phyloP scores from a whole-genome alignment of 306 rosid species.

The Sphenostylis stenocarpa region DNA sequence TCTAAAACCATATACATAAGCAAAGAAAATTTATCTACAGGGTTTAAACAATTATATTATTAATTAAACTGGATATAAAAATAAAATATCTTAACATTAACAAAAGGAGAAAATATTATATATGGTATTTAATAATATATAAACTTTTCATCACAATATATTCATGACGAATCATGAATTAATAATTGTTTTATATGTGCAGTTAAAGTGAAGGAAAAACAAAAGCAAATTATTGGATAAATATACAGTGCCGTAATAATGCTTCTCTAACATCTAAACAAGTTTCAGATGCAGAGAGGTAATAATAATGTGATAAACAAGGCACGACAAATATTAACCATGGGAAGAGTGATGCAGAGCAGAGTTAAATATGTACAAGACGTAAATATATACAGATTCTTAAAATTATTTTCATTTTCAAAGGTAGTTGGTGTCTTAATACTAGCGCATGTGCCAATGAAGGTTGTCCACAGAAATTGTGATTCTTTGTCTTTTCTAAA shows the following conservation, averaged over 20 bases:
- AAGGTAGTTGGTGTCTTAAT: neutral
- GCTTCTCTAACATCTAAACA: neutral
- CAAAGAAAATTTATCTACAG: no score
- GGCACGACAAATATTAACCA: neutral
- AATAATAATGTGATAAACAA: neutral
- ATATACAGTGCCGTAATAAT: neutral
- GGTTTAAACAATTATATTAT: no score
- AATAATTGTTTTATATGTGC: neutral
- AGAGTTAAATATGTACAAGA: neutral
- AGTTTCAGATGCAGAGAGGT: neutral
- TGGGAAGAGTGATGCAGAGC: neutral
- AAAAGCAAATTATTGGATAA: neutral
- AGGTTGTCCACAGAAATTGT: slow-evolving; percentile 19
- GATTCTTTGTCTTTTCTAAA: slow-evolving; percentile 26
- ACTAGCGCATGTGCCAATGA: slow-evolving; percentile 26
- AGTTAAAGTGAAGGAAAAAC: neutral
- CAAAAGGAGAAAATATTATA: no score
- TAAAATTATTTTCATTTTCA: neutral
- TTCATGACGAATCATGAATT: no score
- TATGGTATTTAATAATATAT: no score
- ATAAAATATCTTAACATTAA: no score
- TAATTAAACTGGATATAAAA: no score
- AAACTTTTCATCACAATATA: no score
- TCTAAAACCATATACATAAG: no score
- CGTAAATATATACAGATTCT: neutral